Conservation (phyloP, 345 rosid species). For the Trapa bicornis region DNA sequence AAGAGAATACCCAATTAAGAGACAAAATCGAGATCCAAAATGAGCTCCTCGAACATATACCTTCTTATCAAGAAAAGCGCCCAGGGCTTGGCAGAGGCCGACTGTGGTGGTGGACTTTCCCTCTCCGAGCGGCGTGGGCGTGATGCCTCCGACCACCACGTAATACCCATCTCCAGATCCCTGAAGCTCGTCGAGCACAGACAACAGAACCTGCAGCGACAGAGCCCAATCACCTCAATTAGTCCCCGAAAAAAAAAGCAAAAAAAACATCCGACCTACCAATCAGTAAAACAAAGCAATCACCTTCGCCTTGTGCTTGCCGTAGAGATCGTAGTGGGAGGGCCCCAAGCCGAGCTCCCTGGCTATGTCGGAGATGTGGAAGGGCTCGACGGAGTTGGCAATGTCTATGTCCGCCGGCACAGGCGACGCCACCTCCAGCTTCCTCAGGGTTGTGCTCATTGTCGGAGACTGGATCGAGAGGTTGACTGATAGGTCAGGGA, state of each 20-base stretch:
- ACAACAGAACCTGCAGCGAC: conserved; percentile 47
- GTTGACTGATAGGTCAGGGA: neutral
- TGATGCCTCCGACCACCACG: conserved; percentile 94
- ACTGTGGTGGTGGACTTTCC: conserved; percentile 96
- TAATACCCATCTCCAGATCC: conserved; percentile 69
- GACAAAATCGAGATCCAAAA: neutral
- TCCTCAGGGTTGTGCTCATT: conserved; percentile 36
- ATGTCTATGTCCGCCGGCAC: conserved; percentile 94
- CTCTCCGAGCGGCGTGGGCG: conserved; percentile 99
- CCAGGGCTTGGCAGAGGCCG: conserved; percentile 93
- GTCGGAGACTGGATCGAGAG: neutral
- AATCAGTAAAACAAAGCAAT: neutral
- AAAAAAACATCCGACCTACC: neutral
- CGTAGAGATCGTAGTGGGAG: conserved; percentile 79
- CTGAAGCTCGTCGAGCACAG: conserved; percentile 66
- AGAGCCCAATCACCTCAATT: neutral
- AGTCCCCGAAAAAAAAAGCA: no score
- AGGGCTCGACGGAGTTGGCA: conserved; percentile 80
- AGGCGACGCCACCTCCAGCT: conserved; percentile 66
- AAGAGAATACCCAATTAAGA: neutral
- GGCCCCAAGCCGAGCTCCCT: conserved; percentile 52
- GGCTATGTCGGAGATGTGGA: conserved; percentile 82
- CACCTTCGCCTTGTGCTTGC: conserved; percentile 96
- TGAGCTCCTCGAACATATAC: conserved; percentile 14
- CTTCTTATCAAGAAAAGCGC: conserved; percentile 88